phyloP scores from a whole-genome alignment of 768 basidiomycete species.

The Gloeophyllum trabeum region DNA sequence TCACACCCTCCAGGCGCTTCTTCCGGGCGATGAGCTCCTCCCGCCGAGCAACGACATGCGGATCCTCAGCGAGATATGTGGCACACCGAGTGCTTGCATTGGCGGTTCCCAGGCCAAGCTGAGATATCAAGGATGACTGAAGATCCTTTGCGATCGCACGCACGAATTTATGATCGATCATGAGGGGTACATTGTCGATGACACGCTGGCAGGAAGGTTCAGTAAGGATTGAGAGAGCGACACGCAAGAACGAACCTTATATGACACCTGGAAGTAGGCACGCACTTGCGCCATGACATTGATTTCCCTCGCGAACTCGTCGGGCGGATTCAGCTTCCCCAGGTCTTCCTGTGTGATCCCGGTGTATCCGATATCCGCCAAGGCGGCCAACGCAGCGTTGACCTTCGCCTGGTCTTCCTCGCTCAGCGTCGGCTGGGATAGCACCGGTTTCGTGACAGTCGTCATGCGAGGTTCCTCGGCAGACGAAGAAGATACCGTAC shows the following conservation, averaged over 20 bases:
- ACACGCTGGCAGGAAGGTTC: slow-evolving; percentile 14
- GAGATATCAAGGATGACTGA: slow-evolving; percentile 12
- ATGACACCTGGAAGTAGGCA: slow-evolving; percentile 20
- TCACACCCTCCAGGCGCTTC: slow-evolving; percentile 13
- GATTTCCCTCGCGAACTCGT: slow-evolving; percentile 16
- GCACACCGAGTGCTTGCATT: slow-evolving; percentile 10
- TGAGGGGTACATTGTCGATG: slow-evolving; percentile 18
- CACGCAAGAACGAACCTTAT: slow-evolving; percentile 14
- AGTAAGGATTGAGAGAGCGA: neutral
- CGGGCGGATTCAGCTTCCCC: slow-evolving; percentile 5
- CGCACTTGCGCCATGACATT: slow-evolving; percentile 15
- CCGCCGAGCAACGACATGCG: slow-evolving; percentile 11
- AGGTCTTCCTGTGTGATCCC: slow-evolving; percentile 7
- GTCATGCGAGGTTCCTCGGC: no score
- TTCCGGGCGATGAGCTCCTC: slow-evolving; percentile 14
- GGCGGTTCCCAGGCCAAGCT: slow-evolving; percentile 12
- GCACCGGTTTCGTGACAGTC: no score
- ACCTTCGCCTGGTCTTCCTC: no score
- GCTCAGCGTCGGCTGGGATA: no score
- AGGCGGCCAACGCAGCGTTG: neutral
- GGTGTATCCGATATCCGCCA: neutral
- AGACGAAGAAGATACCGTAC: no score
- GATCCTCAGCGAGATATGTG: slow-evolving; percentile 18
- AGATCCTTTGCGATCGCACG: slow-evolving; percentile 12
- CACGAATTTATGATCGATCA: slow-evolving; percentile 15